Base-by-base conservation (phyloP, 768 basidiomycete genomes). In the Trametes cubensis region DNA sequence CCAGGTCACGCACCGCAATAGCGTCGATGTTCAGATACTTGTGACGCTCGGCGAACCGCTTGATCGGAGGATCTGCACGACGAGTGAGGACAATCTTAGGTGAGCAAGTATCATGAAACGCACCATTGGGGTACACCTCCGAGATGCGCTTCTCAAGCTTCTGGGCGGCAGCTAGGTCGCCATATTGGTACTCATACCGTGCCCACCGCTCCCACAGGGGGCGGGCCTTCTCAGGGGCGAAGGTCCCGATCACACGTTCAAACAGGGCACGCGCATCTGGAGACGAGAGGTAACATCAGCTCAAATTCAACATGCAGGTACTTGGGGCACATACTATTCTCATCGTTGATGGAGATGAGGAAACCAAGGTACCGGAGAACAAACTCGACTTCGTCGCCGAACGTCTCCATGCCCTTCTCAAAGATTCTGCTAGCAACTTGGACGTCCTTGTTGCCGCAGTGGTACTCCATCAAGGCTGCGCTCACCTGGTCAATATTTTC, bases 201-300 rank as follows among this genome's bases (percentile, higher is more conserved):
- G 94, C 88, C 97, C 95, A 98, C 46, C 92, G 85, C 70, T 97
- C 94, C 95, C 95, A 99, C 18, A 98, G 81, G 0, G 90, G 88
- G 39, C 91, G 81, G 17, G 93, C 92, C 44, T 85, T 84, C 47
- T 92, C 90, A 8, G 90, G 77, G 13, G 88, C 75, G 73, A 97
- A 94, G 4, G 83, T 88, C 17, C 81, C 74, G 25, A 96, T 90
- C 7, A 92, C 88, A 26, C 92, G 85, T 72, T 99, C 96, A 71
- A 99, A 99, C 26, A 98, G 78, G 0, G 96, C 96, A 58, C 96
- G 86, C 1, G 96, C 97, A 77, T 99, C 97, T 99, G 62, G 7
- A 51, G 40, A 41, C 45, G 42, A 47, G 67, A 28, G 48, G 46
- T 52, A 57, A 40, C 55, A 50, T 40, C 63, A 62, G n/a, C 56